Conservation (phyloP, 352 stramenopile genomes). For the Aphanomyces invadans region DNA sequence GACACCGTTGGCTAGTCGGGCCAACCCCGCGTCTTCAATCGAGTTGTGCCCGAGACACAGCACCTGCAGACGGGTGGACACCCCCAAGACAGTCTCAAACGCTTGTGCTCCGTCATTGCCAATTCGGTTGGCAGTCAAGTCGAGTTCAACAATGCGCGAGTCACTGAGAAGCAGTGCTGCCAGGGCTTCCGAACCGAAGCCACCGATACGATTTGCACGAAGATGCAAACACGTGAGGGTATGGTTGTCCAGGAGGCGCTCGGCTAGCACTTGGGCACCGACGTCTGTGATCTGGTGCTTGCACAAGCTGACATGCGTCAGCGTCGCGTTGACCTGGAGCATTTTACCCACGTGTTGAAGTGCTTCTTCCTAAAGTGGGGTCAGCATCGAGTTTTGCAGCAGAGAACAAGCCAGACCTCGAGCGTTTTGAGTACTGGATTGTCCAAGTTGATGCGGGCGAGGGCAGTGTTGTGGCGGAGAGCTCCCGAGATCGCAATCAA, state of each 20-base stretch:
- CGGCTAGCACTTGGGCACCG: constrained; percentile 58
- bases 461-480: constrained; percentile 35
- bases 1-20: constrained; percentile 35
- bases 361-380: constrained; percentile 42
- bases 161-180: constrained; percentile 49
- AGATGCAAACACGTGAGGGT: constrained; percentile 48
- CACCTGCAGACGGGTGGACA: neutral
- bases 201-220: constrained; percentile 57
- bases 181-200: constrained; percentile 44
- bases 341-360: constrained; percentile 70
- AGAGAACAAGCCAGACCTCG: constrained; percentile 28
- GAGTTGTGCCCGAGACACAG: constrained; percentile 19
- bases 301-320: constrained; percentile 46
- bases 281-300: constrained; percentile 69
- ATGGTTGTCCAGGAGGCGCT: constrained; percentile 57
- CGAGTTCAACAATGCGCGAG: constrained; percentile 40
- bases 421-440: constrained; percentile 47
- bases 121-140: constrained; percentile 62
- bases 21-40: constrained; percentile 41
- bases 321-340: constrained; percentile 57
- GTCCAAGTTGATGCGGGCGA: constrained; percentile 47
- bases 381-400: neutral
- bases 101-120: constrained; percentile 41
- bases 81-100: constrained; percentile 39
- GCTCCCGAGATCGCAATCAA: constrained; percentile 55